phyloP scores from a whole-genome alignment of 1,284 basidiomycete species.

The Macrocystidia cucumis region DNA sequence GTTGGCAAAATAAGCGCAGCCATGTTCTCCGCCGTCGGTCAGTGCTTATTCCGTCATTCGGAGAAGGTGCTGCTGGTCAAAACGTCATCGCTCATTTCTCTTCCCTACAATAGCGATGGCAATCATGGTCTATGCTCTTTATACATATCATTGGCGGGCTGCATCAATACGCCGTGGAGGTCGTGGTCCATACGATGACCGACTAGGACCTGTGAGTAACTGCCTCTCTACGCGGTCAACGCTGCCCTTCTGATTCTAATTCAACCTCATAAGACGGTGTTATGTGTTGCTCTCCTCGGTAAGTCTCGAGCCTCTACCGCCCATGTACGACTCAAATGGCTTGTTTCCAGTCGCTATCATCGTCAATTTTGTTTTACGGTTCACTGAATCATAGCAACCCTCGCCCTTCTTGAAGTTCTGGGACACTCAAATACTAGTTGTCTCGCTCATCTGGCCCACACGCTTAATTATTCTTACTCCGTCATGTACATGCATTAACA shows the following conservation, averaged over 20 bases:
- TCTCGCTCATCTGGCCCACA: too few relatives aligned
- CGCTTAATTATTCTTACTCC: too few relatives aligned
- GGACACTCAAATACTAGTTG: too few relatives aligned
- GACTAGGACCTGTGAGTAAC: slow-evolving; percentile 58
- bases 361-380: slow-evolving; percentile 84
- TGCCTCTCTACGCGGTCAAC: slow-evolving; percentile 6
- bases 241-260: slow-evolving; percentile 14
- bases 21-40: slow-evolving; percentile 89
- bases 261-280: slow-evolving; percentile 53
- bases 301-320: slow-evolving; percentile 18
- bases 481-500: too few relatives aligned
- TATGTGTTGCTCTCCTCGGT: slow-evolving; percentile 84
- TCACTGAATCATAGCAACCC: slow-evolving; percentile 48
- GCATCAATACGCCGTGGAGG: slow-evolving; percentile 88
- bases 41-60: slow-evolving; percentile 22
- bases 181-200: slow-evolving; percentile 94
- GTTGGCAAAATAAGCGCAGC: slow-evolving; percentile 89
- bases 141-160: slow-evolving; percentile 96
- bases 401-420: too few relatives aligned
- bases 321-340: slow-evolving; percentile 7
- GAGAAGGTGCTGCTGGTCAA: slow-evolving; percentile 11
- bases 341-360: slow-evolving; percentile 68
- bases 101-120: slow-evolving; percentile 79
- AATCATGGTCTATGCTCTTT: slow-evolving; percentile 94
- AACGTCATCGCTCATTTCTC: too few relatives aligned